These are phyloP conservation scores for Myxozyma kluyveri DNA, from an alignment of 805 yeast genomes.

Conservation along the genomic window DNA sequence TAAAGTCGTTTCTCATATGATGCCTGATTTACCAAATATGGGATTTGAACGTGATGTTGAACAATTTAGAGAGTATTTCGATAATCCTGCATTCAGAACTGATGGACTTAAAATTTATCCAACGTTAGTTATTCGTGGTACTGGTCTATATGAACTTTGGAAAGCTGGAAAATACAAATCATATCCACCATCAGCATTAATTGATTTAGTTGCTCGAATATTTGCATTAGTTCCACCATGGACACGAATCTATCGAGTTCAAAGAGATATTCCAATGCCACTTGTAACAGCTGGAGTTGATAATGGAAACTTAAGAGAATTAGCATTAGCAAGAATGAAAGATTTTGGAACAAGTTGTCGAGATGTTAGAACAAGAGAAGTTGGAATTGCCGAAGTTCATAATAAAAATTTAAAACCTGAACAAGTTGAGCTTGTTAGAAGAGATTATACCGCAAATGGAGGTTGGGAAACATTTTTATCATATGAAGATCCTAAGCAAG, in stretches of 20 bases:
- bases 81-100: constrained; percentile 93
- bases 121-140: constrained; percentile 93
- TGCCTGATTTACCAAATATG: constrained; percentile 98
- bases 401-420: constrained; percentile 88
- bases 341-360: constrained; percentile 95
- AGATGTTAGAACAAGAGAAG: constrained; percentile 96
- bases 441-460: constrained; percentile 96
- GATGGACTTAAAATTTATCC: constrained; percentile 96
- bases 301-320: constrained; percentile 91
- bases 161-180: constrained; percentile 92
- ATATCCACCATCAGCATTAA: constrained; percentile 88
- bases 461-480: constrained; percentile 98
- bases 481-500: constrained; percentile 96
- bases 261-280: constrained; percentile 99
- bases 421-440: constrained; percentile 89
- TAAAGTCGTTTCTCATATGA: constrained; percentile 97
- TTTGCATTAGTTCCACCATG: constrained; percentile 97
- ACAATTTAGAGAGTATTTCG: constrained; percentile 94
- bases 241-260: constrained; percentile 98
- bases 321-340: constrained; percentile 95
- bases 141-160: constrained; percentile 96
- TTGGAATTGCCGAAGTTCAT: constrained; percentile 97
- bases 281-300: constrained; percentile 96
- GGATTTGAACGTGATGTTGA: constrained; percentile 98
- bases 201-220: constrained; percentile 92